Evolutionary conservation across 441 rosid species (phyloP), one percentile per base, ranked within the genome.

Genomic region (Eruca vesicaria): DNA sequence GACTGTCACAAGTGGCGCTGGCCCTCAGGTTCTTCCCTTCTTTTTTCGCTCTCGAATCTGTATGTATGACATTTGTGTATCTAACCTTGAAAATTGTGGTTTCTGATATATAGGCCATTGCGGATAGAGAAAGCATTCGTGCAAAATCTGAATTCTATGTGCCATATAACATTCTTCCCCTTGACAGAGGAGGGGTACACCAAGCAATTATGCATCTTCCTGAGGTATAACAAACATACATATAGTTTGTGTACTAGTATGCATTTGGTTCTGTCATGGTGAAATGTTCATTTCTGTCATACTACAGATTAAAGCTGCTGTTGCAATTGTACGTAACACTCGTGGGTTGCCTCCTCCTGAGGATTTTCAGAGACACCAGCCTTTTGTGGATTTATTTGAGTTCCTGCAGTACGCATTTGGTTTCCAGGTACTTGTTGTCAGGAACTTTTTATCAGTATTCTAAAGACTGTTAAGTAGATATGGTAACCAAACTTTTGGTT

Each of bases 161-260:
- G 31, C 90, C 94, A 0, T 95, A 89, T 82, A 95, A 95, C 88
- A 93, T 95, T 84, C 96, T 96, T 81, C 97, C 98, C 71, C 94
- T 93, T 36, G 93, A 82, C 78, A 85, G 84, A 65, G 97, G 99
- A 86, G 92, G 91, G 38, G 83, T 82, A 83, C 97, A 80, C 88
- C 97, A 89, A 35, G 87, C 95, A 74, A 91, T 93, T 80, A 90
- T 90, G 97, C 89, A 89, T 82, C 77, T 89, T 18, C 87, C 90
- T 63, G 98, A 96, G 98, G 99, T 96, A 84, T 79, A 63, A 26
- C 12, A 57, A 26, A 66, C 19, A 36, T 52, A 64, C 10, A 50
- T 33, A 69, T 55, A 72, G 56, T 68, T 72, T 53, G 9, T 53
- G n/a, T 53, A 52, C 2, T 33, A 65, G 64, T 11, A 23, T 6